Percentiles rank a stretch among this genome's conserved stretches.
phyloP scores from a whole-genome alignment of 768 basidiomycete species.

The Agaricus bisporus region DNA sequence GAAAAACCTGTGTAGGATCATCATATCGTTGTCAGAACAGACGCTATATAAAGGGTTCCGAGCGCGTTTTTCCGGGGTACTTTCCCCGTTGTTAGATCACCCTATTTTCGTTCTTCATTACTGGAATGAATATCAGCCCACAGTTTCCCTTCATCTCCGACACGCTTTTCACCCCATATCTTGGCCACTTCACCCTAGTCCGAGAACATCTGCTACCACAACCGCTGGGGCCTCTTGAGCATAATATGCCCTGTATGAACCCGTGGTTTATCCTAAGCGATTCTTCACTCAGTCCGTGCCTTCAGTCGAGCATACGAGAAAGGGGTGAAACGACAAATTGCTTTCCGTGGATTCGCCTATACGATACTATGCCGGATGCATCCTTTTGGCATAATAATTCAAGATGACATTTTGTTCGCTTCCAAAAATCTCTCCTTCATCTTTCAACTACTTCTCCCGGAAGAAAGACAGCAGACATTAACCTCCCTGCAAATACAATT shows the following conservation, averaged over 20 bases:
- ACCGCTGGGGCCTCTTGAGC: not conserved
- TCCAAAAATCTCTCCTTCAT: no score
- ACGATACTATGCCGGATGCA: no score
- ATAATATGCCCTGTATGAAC: not conserved
- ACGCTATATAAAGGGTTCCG: conserved; percentile 4
- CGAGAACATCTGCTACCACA: not conserved
- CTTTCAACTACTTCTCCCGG: no score
- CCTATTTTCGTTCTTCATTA: not conserved
- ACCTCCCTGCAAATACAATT: no score
- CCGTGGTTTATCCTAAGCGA: not conserved
- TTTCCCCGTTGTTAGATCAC: not conserved
- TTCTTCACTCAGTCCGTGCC: no score
- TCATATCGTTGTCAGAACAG: conserved; percentile 16
- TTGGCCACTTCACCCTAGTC: not conserved
- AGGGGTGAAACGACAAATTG: no score
- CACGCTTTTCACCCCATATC: not conserved
- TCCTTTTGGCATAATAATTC: no score
- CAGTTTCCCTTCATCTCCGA: conserved; percentile 2
- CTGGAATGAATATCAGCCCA: not conserved
- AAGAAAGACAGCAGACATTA: no score
- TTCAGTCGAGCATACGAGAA: no score
- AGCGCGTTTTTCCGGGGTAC: not conserved
- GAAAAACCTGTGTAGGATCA: conserved; percentile 17
- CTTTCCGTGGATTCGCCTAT: no score
- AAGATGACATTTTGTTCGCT: no score